Base-by-base conservation (phyloP, 1,284 basidiomycete species). In the Exsudoporus floridanus region DNA sequence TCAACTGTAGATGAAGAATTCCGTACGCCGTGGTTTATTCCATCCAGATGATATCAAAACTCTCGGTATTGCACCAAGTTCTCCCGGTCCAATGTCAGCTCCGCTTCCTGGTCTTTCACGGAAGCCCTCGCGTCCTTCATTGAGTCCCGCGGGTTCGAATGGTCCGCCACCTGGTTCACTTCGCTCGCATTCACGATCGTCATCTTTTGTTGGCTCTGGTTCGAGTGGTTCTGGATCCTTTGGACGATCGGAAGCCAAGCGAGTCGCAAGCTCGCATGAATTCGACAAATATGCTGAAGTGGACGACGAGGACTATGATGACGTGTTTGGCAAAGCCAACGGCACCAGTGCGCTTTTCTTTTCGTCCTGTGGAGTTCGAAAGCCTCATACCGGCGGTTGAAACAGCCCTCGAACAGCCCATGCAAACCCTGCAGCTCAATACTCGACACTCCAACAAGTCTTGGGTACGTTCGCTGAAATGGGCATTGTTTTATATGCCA, bases 21-120 rank as follows among this genome's bases (percentile, higher is more conserved):
- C 86, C 23, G 70, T 82, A 12, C 78, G 81, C 18, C 79, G 82
- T 35, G 89, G 90, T 3, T 77, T 94, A 18, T 90, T 92, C 73
- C 92, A 94, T 64, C 92, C 92, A 0, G 84, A 92, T 65, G 92
- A 94, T 65, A 88, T 94, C 66, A 88, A 88, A 73, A 82, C 82
- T 5, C 73, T 87, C 34, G 86, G 86, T 16, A 73, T 81, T 14
- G 21, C 68, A 21, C 65, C 74, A 52, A 57, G 70, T 5, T 77
- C 74, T 10, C 79, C 85, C 2, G 80, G 78, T 5, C 83, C 87
- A 28, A 72, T 74, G 56, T 84, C 85, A 7, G 86, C 84, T 2
- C 88, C 86, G 10, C 75, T 88, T 33, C 80, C 82, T 9, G 61
- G 70, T 14, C 68, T 83, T 34, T 61, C 70, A 16, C 73, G 74